These are phyloP conservation scores for Manihot esculenta DNA, from an alignment of 441 rosid species.

Conservation along the genomic window DNA sequence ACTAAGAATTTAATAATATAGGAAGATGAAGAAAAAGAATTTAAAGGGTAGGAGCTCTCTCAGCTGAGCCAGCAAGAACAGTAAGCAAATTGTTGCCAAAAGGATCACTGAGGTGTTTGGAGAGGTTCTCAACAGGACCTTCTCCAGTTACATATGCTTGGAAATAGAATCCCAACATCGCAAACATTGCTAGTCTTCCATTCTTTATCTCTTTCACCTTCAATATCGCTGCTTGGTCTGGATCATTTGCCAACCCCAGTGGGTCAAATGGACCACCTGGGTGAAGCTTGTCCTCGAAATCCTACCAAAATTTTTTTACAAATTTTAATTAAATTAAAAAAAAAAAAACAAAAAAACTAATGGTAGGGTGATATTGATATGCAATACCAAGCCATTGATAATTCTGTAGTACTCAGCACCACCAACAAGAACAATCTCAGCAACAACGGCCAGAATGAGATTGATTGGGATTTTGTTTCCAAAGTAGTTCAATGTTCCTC, in stretches of 20 bases:
- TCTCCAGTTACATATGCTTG: constrained; percentile 95
- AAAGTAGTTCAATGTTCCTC: constrained; percentile 91
- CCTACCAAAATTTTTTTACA: constrained; percentile 31
- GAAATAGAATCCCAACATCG: constrained; percentile 84
- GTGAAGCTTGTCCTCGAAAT: constrained; percentile 90
- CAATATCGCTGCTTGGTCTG: constrained; percentile 87
- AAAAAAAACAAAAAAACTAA: no score
- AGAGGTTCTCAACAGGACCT: constrained; percentile 91
- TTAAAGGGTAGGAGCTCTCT: constrained; percentile 87
- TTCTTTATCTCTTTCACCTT: constrained; percentile 98
- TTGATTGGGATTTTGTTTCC: constrained; percentile 92
- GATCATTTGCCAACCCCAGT: constrained; percentile 86
- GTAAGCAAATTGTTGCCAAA: constrained; percentile 98
- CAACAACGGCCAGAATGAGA: constrained; percentile 67
- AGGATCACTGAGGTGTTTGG: constrained; percentile 93
- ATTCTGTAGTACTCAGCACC: constrained; percentile 98
- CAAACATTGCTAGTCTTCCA: constrained; percentile 94
- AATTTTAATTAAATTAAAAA: not conserved
- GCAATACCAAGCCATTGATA: constrained; percentile 80
- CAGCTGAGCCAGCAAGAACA: constrained; percentile 66
- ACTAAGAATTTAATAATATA: no score
- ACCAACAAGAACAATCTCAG: constrained; percentile 86
- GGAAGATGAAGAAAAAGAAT: not conserved
- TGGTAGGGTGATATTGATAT: no score
- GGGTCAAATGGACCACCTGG: constrained; percentile 99